Base-by-base conservation (phyloP, 495 filamentous ascomycete genomes). In the Hypoxylon cercidicola region DNA sequence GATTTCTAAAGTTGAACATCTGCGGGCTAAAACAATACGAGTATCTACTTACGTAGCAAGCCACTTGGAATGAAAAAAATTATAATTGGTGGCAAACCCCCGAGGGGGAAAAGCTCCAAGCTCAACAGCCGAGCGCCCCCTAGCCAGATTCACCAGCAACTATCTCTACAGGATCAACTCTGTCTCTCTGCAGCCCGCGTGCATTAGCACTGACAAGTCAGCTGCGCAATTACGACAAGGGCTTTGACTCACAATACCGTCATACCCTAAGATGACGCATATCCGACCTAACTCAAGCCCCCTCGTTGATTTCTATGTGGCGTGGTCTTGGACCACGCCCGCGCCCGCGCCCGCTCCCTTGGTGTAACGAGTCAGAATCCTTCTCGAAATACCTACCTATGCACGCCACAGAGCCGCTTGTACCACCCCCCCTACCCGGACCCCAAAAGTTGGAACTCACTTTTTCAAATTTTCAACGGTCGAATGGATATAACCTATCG, bases 301-400 rank as follows among this genome's bases (percentile, higher is more conserved):
- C 30, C 30, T 5, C 30, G 40, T 41, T 53, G 57, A 40, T 44
- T 48, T n/a, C n/a, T n/a, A 43, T 9, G 40, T 43, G 40, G 40
- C 40, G 40, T 43, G 15, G 20, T 16, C 9, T 32, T 32, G 6
- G 16, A n/a, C 8, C 40, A 43, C 40, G 40, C 15, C 40, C 16
- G 6, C 16, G n/a, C n/a, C 8, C 40, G 20, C 40, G 40, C 15
- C 40, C 16, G 6, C 16, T 7, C 1, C 5, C 40, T 2, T 1
- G 9, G 48, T 60, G 48, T 35, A 59, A 48, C 62, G 41, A 59
- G 49, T 49, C 49, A 55, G 44, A 60, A 60, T 55, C 43, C 37
- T 65, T 65, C 55, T 60, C 35, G 62, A 65, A 45, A n/a, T n/a
- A n/a, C n/a, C n/a, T n/a, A n/a, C n/a, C n/a, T n/a, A 12, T 30